These are phyloP conservation scores for Saccharomycopsis javanensis DNA, from an alignment of 805 yeast species.

Conservation along the genomic window DNA sequence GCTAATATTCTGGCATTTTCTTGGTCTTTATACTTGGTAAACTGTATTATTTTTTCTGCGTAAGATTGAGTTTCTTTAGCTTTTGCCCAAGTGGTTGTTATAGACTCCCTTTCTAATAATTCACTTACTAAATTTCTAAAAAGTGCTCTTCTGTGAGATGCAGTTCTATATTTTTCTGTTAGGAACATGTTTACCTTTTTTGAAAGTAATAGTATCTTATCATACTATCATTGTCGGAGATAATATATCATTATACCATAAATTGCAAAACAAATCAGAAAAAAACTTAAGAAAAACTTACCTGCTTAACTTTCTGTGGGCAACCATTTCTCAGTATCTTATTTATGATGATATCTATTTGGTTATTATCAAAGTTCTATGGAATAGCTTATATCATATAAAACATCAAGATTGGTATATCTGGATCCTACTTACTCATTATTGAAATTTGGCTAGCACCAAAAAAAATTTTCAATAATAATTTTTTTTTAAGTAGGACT, in stretches of 20 bases:
- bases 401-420: no score
- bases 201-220: no score
- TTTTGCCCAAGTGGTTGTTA: constrained; percentile 64
- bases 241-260: no score
- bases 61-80: constrained; percentile 59
- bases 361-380: not conserved
- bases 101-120: constrained; percentile 58
- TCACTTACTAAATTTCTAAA: constrained; percentile 59
- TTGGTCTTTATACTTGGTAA: constrained; percentile 22
- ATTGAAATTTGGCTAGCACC: not conserved
- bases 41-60: constrained; percentile 54
- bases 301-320: constrained; percentile 17
- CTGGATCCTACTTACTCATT: not conserved
- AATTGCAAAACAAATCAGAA: not conserved
- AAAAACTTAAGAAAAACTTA: not conserved
- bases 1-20: constrained; percentile 28
- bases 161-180: constrained; percentile 29
- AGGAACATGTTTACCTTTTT: not conserved
- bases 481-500: not conserved
- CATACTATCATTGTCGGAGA: no score
- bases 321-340: not conserved
- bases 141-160: constrained; percentile 45
- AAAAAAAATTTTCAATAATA: not conserved
- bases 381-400: not conserved
- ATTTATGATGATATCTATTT: not conserved